phyloP scores from a whole-genome alignment of 345 rosid genomes.

The Arabis hirsuta region DNA sequence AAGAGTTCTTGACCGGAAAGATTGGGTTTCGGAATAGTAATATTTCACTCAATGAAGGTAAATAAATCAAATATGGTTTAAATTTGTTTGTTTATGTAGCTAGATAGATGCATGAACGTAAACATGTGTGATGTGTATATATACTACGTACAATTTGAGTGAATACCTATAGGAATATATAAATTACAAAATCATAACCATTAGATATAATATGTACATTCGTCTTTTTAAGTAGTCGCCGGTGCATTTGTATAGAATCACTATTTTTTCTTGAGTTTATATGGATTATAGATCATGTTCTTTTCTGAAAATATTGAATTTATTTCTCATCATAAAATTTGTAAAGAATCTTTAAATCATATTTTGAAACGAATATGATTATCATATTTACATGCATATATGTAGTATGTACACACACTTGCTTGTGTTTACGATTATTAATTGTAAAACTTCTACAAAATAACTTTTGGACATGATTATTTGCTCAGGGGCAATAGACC shows the following conservation, averaged over 20 bases:
- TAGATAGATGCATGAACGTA: constrained; percentile 7
- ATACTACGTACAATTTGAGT: neutral
- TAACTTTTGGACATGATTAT: constrained; percentile 16
- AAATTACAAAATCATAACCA: constrained; percentile 6
- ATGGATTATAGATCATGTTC: neutral
- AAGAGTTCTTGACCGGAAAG: constrained; percentile 39
- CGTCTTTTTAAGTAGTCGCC: neutral
- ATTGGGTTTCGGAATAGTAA: constrained; percentile 23
- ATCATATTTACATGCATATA: constrained; percentile 10
- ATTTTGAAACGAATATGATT: neutral
- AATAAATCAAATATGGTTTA: neutral
- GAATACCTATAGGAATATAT: neutral
- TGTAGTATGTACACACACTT: neutral
- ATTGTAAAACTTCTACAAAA: constrained; percentile 1
- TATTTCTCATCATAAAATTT: neutral
- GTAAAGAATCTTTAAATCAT: neutral
- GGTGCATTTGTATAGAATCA: constrained; percentile 15
- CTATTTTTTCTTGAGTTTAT: neutral
- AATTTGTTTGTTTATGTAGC: constrained; percentile 7
- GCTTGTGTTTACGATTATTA: neutral
- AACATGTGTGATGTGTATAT: constrained; percentile 1
- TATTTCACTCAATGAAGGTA: constrained; percentile 31
- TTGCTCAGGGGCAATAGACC: constrained; percentile 29
- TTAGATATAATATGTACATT: constrained; percentile 3
- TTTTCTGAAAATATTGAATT: neutral